phyloP scores from a whole-genome alignment of 345 rosid genomes.

The Salix brachista region DNA sequence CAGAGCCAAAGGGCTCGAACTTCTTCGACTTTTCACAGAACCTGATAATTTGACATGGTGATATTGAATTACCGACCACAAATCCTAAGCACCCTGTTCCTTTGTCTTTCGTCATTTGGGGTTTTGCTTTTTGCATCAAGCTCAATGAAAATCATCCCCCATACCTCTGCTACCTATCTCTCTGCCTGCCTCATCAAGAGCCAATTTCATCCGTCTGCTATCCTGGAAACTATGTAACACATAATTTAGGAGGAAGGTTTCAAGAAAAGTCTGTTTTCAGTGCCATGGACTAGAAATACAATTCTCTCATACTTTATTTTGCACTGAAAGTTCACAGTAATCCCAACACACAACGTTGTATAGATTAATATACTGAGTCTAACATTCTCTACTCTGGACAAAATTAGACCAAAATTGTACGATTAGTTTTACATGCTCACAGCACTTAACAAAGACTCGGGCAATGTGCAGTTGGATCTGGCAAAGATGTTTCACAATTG shows the following conservation, averaged over 20 bases:
- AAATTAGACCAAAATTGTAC: background rate
- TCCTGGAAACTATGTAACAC: background rate
- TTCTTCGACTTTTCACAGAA: too few relatives aligned
- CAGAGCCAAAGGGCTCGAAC: too few relatives aligned
- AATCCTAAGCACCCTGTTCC: background rate
- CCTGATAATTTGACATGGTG: too few relatives aligned
- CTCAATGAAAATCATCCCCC: background rate
- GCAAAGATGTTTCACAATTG: background rate
- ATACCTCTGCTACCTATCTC: background rate
- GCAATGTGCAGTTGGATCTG: background rate
- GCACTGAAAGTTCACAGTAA: background rate
- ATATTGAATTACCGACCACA: too few relatives aligned
- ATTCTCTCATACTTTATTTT: background rate
- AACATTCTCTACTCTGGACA: background rate
- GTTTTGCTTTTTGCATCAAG: background rate
- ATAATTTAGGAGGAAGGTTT: background rate
- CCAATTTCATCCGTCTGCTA: background rate
- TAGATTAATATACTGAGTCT: too few relatives aligned
- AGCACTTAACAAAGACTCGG: background rate
- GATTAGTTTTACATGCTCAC: background rate
- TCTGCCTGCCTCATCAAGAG: background rate
- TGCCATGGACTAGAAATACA: background rate
- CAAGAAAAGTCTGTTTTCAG: background rate
- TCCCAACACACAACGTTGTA: background rate
- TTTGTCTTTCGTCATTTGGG: background rate